Evolutionary conservation across 139 green algal species (phyloP), one percentile per base, ranked within the genome.

Genomic region (Ulvella scutata): DNA sequence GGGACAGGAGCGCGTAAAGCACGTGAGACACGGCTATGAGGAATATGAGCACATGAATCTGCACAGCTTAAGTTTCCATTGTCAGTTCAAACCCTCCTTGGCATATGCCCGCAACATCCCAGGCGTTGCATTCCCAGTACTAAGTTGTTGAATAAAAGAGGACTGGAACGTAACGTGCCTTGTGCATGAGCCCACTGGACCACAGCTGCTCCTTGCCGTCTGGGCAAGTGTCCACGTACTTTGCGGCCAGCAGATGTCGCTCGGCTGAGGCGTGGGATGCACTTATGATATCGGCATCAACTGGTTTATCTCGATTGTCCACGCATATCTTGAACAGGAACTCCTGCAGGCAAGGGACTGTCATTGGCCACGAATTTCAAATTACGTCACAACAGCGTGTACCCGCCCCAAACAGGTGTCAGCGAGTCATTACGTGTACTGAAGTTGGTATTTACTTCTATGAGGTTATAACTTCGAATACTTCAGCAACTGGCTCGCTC

Each of bases 11-110:
- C 2, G 79, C 79, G 31, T 84, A 84, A 2, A 73, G 2, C n/a
- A 84, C 72, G 37, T 84, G 79, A 4, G 78, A 61, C 3, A 43
- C 39, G 2, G 79, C 79, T 9, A 84, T 59, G 10, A 79, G 34
- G 51, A 84, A 84, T 4, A 84, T 72, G 33, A 84, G 72, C 13
- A 84, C 38, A 74, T 84, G 79, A 4, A 76, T 73, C 73, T 82
- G 62, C 37, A n/a, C n/a, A n/a, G n/a, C n/a, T n/a, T n/a, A n/a
- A n/a, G n/a, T n/a, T n/a, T n/a, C n/a, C n/a, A n/a, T n/a, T n/a
- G n/a, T n/a, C n/a, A n/a, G n/a, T n/a, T n/a, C n/a, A n/a, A n/a
- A n/a, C n/a, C n/a, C n/a, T n/a, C n/a, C n/a, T n/a, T n/a, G n/a
- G n/a, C n/a, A n/a, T n/a, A n/a, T n/a, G n/a, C n/a, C n/a, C n/a